Conservation (phyloP, 306 rosid genomes). For the Acacia acuminata region DNA sequence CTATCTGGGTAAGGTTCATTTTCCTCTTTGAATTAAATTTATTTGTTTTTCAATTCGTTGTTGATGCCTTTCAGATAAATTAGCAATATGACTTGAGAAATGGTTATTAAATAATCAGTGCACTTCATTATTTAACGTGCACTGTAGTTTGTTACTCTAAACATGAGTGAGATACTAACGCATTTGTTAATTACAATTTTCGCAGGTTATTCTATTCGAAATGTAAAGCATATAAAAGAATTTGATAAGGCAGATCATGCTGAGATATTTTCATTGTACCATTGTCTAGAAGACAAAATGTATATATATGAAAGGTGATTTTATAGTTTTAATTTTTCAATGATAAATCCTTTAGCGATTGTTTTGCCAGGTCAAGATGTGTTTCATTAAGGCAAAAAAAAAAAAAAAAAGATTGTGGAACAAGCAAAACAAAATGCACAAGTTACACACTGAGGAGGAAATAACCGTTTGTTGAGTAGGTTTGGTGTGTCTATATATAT, state of each 20-base stretch:
- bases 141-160: not conserved
- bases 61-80: not conserved
- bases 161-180: not conserved
- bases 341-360: not conserved
- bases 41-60: not conserved
- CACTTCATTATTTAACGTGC: not conserved
- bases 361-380: not conserved
- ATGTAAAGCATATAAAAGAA: slow-evolving; percentile 30
- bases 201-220: slow-evolving; percentile 39
- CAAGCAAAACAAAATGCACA: not conserved
- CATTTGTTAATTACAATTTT: slow-evolving; percentile 2
- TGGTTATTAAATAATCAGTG: not conserved
- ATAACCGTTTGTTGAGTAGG: not conserved
- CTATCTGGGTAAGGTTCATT: slow-evolving; percentile 37
- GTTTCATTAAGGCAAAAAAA: not conserved
- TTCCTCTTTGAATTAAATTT: not conserved
- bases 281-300: not conserved
- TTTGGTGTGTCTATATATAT: no score
- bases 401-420: not conserved
- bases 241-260: slow-evolving; percentile 5
- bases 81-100: not conserved
- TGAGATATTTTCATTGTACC: not conserved
- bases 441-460: not conserved
- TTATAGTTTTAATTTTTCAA: not conserved
- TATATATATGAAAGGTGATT: slow-evolving; percentile 1